These are phyloP conservation scores for Alternaria ethzedia DNA, from an alignment of 2,329 filamentous ascomycete species.

Conservation along the genomic window DNA sequence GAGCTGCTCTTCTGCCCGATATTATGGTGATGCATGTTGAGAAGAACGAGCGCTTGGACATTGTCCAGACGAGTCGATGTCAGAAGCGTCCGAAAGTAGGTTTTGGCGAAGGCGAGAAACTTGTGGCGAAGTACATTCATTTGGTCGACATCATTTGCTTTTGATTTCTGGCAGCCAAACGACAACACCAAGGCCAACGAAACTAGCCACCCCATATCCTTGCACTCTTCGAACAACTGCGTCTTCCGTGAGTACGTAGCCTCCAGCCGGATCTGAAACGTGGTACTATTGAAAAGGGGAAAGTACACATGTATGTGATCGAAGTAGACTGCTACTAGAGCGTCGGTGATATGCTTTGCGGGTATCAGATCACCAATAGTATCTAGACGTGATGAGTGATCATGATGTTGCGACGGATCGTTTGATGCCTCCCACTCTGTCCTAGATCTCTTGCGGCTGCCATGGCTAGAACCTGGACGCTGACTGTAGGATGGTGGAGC, in stretches of 20 bases:
- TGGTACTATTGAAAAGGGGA: conserved; percentile 50
- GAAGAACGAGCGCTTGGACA: conserved; percentile 52
- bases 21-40: conserved; percentile 52
- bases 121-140: conserved; percentile 26
- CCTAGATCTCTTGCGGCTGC: conserved; percentile 25
- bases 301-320: conserved; percentile 47
- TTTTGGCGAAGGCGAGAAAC: conserved; percentile 40
- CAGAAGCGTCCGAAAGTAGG: conserved; percentile 46
- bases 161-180: conserved; percentile 50
- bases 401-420: conserved; percentile 14
- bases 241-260: conserved; percentile 44
- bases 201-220: conserved; percentile 52
- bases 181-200: conserved; percentile 52
- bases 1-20: conserved; percentile 52
- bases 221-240: conserved; percentile 31
- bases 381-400: neutral
- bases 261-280: conserved; percentile 50
- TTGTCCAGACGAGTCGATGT: conserved; percentile 50
- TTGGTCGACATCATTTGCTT: conserved; percentile 37
- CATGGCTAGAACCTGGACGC: conserved; percentile 5
- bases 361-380: conserved; percentile 42
- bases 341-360: conserved; percentile 45
- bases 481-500: conserved; percentile 9
- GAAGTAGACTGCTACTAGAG: conserved; percentile 51
- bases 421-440: conserved; percentile 21